Evolutionary conservation across 345 rosid genomes (phyloP).

Genomic region (Durio zibethinus): DNA sequence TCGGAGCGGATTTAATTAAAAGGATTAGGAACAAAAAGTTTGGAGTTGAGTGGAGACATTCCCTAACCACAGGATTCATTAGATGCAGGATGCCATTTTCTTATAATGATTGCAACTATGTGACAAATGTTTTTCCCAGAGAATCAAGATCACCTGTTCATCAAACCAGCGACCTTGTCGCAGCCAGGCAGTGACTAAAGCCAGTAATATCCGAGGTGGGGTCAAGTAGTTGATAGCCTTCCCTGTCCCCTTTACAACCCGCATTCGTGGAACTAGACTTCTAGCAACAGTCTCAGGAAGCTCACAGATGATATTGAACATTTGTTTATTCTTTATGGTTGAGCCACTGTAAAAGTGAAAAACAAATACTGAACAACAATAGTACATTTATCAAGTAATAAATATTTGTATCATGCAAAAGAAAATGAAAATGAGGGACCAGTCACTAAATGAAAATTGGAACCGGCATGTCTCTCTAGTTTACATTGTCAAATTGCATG

Average conservation of each 20-base stretch:
- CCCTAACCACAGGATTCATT: neutral
- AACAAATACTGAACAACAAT: neutral
- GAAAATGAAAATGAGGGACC: neutral
- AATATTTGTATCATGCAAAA: neutral
- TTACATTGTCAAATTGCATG: neutral
- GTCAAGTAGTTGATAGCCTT: slow-evolving; percentile 75
- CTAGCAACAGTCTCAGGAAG: slow-evolving; percentile 97
- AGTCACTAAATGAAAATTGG: neutral
- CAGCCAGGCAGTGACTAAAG: slow-evolving; percentile 86
- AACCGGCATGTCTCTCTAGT: neutral
- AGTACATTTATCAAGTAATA: neutral
- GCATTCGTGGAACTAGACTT: slow-evolving; percentile 84
- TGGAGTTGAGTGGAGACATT: neutral
- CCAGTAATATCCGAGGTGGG: slow-evolving; percentile 92
- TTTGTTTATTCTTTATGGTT: slow-evolving; percentile 65
- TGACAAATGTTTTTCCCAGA: neutral
- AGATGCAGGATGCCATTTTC: neutral
- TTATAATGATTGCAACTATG: neutral
- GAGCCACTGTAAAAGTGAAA: slow-evolving; percentile 59
- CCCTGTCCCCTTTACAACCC: slow-evolving; percentile 79
- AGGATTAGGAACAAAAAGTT: neutral
- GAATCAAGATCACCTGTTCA: slow-evolving; percentile 57
- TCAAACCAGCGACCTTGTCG: slow-evolving; percentile 95
- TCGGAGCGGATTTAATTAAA: neutral
- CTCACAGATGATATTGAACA: slow-evolving; percentile 92